Evolutionary conservation across 371 early-diverging fungal genomes (phyloP).

Genomic region (Mortierella sp.): DNA sequence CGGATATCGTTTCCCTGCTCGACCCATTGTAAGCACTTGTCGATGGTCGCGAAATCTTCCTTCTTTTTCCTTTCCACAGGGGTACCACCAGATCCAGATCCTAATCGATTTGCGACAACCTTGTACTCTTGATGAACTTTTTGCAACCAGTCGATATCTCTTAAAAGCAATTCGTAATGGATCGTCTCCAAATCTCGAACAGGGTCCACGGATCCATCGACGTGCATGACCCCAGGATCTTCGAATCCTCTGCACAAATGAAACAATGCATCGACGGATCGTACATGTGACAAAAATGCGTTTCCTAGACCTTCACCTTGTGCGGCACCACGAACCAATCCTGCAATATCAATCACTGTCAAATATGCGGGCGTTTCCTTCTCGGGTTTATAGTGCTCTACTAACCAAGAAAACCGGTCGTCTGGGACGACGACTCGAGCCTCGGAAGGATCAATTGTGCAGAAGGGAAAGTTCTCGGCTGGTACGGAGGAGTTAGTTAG

Average conservation of each 20-base stretch:
- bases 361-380: conserved; percentile 83
- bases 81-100: conserved; percentile 80
- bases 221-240: conserved; percentile 83
- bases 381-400: conserved; percentile 77
- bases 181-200: conserved; percentile 97
- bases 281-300: conserved; percentile 97
- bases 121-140: conserved; percentile 67
- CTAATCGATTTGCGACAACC: conserved; percentile 65
- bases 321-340: conserved; percentile 96
- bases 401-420: conserved; percentile 91
- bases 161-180: conserved; percentile 94
- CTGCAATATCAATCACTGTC: conserved; percentile 99
- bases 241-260: conserved; percentile 90
- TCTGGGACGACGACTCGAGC: conserved; percentile 96
- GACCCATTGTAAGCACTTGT: conserved; percentile 84
- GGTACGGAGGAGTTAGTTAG: conserved; percentile 35
- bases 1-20: conserved; percentile 87
- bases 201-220: conserved; percentile 97
- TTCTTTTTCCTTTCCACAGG: conserved; percentile 91
- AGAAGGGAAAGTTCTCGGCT: conserved; percentile 78
- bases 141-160: conserved; percentile 92
- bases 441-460: conserved; percentile 94
- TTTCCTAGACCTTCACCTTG: conserved; percentile 98
- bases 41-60: conserved; percentile 85
- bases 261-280: conserved; percentile 98